These are phyloP conservation scores for Nemania abortiva DNA, from an alignment of 2,329 filamentous ascomycete species.

Conservation along the genomic window DNA sequence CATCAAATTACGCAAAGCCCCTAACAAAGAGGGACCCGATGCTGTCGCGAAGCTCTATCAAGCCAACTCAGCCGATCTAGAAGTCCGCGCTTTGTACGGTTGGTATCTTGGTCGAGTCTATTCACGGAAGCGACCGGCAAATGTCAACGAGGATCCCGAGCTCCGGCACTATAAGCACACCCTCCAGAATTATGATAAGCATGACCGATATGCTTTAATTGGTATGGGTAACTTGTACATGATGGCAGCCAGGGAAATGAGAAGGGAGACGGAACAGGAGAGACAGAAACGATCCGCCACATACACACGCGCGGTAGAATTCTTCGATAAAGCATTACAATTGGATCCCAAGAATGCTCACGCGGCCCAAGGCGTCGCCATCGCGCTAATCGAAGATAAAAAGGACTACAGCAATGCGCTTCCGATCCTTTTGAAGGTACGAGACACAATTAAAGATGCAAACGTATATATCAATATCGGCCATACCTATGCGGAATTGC, in stretches of 20 bases:
- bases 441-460: constrained; percentile 88
- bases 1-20: constrained; percentile 84
- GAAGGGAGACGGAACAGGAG: constrained; percentile 86
- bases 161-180: constrained; percentile 97
- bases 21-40: constrained; percentile 87
- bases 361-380: constrained; percentile 94
- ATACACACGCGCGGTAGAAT: constrained; percentile 94
- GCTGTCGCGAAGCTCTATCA: constrained; percentile 88
- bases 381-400: constrained; percentile 93
- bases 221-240: constrained; percentile 97
- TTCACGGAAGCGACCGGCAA: constrained; percentile 82
- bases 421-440: constrained; percentile 88
- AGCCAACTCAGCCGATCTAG: constrained; percentile 84
- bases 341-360: constrained; percentile 96
- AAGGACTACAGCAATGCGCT: constrained; percentile 87
- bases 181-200: constrained; percentile 93
- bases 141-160: constrained; percentile 89
- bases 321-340: constrained; percentile 96
- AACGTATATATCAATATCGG: constrained; percentile 94
- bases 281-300: constrained; percentile 89
- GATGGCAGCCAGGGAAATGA: constrained; percentile 91
- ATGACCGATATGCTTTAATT: constrained; percentile 95
- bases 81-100: constrained; percentile 91
- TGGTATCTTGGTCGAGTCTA: constrained; percentile 90
- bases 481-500: constrained; percentile 90